Conservation (phyloP, 768 basidiomycete genomes). For the Phlegmacium glaucopus region DNA sequence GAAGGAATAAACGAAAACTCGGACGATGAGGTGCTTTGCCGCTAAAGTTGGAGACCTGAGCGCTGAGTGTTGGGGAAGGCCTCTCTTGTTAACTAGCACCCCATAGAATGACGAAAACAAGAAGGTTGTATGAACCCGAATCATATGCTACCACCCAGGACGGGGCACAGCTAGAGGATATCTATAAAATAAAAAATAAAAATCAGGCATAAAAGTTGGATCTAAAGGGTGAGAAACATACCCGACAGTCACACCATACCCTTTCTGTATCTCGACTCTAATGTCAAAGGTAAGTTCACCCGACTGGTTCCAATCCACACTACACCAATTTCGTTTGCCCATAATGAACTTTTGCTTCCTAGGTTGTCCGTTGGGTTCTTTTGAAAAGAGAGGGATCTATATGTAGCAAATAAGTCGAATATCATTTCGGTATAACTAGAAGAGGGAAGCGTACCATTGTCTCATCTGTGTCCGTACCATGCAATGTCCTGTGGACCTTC, state of each 20-base stretch:
- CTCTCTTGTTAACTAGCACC: too few relatives aligned
- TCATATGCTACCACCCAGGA: slow-evolving; percentile 26
- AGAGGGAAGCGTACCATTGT: slow-evolving; percentile 53
- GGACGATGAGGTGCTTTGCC: not conserved
- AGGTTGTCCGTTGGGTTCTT: slow-evolving; percentile 72
- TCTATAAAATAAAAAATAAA: slow-evolving; percentile 23
- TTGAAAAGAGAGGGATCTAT: slow-evolving; percentile 73
- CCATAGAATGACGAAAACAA: too few relatives aligned
- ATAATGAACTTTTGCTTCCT: slow-evolving; percentile 82
- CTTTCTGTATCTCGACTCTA: slow-evolving; percentile 82
- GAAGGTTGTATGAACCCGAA: too few relatives aligned
- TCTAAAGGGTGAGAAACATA: slow-evolving; percentile 24
- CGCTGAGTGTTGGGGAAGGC: too few relatives aligned
- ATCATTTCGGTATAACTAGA: not conserved
- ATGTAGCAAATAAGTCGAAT: not conserved
- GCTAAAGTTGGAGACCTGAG: too few relatives aligned
- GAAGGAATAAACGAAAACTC: slow-evolving; percentile 1
- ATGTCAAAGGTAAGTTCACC: slow-evolving; percentile 80
- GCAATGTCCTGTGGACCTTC: slow-evolving; percentile 86
- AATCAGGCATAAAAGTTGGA: too few relatives aligned
- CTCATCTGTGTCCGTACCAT: slow-evolving; percentile 81
- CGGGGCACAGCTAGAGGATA: slow-evolving; percentile 42
- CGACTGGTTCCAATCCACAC: slow-evolving; percentile 49
- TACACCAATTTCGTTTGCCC: slow-evolving; percentile 88
- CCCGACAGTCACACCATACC: slow-evolving; percentile 78